A percentile compares a stretch with the other conserved stretches of the same genome.
Evolutionary conservation across 169 alveolate species (phyloP).

Genomic region (Plasmodium vivax): DNA sequence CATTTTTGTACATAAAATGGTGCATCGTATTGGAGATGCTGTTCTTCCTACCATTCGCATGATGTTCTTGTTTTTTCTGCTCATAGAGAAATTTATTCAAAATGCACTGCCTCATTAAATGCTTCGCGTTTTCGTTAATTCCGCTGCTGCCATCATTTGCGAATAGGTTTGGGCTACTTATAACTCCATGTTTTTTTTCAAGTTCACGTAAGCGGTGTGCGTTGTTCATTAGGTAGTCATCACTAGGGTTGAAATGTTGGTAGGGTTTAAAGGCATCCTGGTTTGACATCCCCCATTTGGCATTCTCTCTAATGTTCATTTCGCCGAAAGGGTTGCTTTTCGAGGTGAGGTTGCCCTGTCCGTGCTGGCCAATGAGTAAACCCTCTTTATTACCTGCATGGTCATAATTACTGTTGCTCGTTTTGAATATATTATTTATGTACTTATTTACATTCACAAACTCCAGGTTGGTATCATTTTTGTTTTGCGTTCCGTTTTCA

Average conservation of each 20-base stretch:
- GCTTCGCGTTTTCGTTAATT: conserved; percentile 11
- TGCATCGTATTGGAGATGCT: background rate
- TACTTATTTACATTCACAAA: conserved; percentile 18
- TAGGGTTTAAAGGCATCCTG: background rate
- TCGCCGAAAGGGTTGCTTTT: background rate
- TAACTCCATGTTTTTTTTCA: conserved; percentile 7
- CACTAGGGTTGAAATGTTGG: background rate
- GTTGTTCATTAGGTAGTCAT: background rate
- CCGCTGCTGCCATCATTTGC: background rate
- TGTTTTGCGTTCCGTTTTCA: conserved; percentile 11
- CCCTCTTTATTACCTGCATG: background rate
- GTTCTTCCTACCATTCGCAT: background rate
- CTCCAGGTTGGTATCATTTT: conserved; percentile 24
- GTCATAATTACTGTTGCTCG: conserved; percentile 6
- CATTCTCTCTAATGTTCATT: background rate
- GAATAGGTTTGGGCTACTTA: background rate
- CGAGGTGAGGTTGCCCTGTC: background rate
- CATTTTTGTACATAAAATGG: background rate
- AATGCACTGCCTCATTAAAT: background rate
- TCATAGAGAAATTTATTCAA: conserved; percentile 32
- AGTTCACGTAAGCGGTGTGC: conserved; percentile 3
- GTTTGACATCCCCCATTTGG: background rate
- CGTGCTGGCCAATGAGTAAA: background rate
- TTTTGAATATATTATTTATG: conserved; percentile 41
- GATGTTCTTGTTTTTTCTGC: background rate